phyloP scores from a whole-genome alignment of 305 asterid genomes.

The Plantago rigida region DNA sequence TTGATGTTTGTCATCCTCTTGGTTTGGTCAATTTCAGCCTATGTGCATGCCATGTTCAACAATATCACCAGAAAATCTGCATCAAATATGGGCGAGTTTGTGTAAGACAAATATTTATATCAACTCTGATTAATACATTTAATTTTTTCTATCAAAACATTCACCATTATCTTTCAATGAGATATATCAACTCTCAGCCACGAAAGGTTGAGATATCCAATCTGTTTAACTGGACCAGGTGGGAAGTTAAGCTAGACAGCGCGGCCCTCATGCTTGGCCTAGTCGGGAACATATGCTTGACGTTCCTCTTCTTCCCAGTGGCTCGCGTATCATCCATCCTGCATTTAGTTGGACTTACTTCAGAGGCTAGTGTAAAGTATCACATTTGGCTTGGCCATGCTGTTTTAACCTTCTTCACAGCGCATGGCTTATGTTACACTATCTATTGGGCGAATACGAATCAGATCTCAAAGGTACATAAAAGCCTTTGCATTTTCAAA shows the following conservation, averaged over 20 bases:
- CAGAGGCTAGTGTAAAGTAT: constrained; percentile 44
- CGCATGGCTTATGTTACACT: constrained; percentile 39
- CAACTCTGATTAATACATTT: background rate
- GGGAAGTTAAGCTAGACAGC: constrained; percentile 45
- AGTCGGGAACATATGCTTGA: constrained; percentile 37
- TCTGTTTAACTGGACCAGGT: constrained; percentile 27
- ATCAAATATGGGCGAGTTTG: constrained; percentile 29
- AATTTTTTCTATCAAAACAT: background rate
- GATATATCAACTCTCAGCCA: background rate
- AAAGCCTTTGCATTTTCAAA: background rate
- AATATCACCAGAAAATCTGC: constrained; percentile 37
- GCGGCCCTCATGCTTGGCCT: constrained; percentile 42
- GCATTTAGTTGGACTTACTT: constrained; percentile 36
- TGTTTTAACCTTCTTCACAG: constrained; percentile 31
- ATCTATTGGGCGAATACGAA: constrained; percentile 36
- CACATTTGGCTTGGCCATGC: constrained; percentile 52
- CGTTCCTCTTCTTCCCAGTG: constrained; percentile 50
- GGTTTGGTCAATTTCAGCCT: constrained; percentile 42
- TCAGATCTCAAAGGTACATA: constrained; percentile 32
- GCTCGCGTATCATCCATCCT: constrained; percentile 45
- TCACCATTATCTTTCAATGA: background rate
- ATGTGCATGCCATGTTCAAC: constrained; percentile 35
- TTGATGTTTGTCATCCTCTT: constrained; percentile 33
- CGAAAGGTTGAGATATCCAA: background rate
- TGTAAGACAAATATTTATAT: constrained; percentile 26